A percentile compares a stretch with the other conserved stretches of the same genome.
phyloP scores from a whole-genome alignment of 352 stramenopile genomes.

The Thalassiosira tumida region DNA sequence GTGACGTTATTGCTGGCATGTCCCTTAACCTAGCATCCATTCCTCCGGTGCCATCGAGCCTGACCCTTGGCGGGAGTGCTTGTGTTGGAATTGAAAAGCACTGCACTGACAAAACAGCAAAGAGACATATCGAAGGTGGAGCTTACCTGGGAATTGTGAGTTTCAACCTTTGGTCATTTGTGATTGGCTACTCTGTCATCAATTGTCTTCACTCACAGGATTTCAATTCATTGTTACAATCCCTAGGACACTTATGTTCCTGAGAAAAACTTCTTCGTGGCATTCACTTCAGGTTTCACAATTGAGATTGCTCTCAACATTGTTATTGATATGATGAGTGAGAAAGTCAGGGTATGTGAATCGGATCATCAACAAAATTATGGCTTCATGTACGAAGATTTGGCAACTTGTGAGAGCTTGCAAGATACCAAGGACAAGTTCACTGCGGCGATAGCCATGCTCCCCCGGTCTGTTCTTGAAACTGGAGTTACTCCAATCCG shows the following conservation, averaged over 20 bases:
- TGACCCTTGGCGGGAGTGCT: slow-evolving; percentile 22
- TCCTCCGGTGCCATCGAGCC: slow-evolving; percentile 26
- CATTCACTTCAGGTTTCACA: slow-evolving; percentile 44
- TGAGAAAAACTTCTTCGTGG: slow-evolving; percentile 48
- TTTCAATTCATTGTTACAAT: too few species aligned
- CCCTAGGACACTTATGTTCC: slow-evolving; percentile 29
- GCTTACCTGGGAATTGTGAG: too few species aligned
- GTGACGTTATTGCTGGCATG: slow-evolving; percentile 18
- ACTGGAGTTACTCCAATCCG: neutral
- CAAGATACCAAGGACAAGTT: neutral
- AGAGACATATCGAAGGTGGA: neutral
- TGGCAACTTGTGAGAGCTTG: too few species aligned
- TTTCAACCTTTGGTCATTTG: too few species aligned
- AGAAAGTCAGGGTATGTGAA: slow-evolving; percentile 3
- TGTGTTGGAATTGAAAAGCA: slow-evolving; percentile 14
- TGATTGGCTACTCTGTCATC: too few species aligned
- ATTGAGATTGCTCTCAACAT: slow-evolving; percentile 40
- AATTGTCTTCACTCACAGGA: too few species aligned
- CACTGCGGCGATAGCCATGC: neutral
- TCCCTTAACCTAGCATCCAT: slow-evolving; percentile 20
- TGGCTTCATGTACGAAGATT: too few species aligned
- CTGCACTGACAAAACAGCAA: neutral
- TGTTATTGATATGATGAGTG: slow-evolving; percentile 7
- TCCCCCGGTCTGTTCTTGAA: neutral
- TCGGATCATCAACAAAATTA: too few species aligned